phyloP scores from a whole-genome alignment of 352 stramenopile genomes.

The Phytophthora citrophthora region DNA sequence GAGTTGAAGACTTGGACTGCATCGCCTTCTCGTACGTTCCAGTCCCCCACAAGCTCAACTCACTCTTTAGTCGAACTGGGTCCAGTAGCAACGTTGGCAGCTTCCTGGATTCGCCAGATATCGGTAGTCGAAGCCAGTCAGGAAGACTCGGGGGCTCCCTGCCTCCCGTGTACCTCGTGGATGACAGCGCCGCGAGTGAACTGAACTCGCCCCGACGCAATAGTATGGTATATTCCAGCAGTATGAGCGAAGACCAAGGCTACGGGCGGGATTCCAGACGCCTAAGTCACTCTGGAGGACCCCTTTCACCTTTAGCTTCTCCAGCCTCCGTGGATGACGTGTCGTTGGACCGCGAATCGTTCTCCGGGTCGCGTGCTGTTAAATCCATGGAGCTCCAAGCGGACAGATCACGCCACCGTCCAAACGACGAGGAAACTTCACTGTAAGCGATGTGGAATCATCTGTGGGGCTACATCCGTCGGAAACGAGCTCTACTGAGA shows the following conservation, averaged over 20 bases:
- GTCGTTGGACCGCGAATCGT: slow-evolving; percentile 20
- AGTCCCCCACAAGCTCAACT: slow-evolving; percentile 74
- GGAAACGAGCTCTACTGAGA: slow-evolving; percentile 57
- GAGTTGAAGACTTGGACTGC: slow-evolving; percentile 86
- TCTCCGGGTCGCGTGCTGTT: slow-evolving; percentile 8
- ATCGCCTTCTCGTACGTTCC: slow-evolving; percentile 86
- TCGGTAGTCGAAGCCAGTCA: slow-evolving; percentile 10
- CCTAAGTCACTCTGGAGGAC: slow-evolving; percentile 27
- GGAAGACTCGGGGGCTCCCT: slow-evolving; percentile 35
- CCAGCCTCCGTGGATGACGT: slow-evolving; percentile 36
- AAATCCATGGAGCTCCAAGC: slow-evolving; percentile 33
- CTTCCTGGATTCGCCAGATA: slow-evolving; percentile 24
- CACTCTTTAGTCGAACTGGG: slow-evolving; percentile 46
- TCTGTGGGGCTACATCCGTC: slow-evolving; percentile 57
- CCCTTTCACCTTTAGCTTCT: slow-evolving; percentile 34
- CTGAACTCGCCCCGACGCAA: slow-evolving; percentile 39
- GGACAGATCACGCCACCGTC: slow-evolving; percentile 34
- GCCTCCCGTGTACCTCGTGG: slow-evolving; percentile 83
- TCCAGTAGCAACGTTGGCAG: slow-evolving; percentile 22
- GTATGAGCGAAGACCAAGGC: slow-evolving; percentile 40
- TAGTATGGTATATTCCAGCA: slow-evolving; percentile 39
- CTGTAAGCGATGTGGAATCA: slow-evolving; percentile 60
- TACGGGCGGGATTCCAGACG: slow-evolving; percentile 17
- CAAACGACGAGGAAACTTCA: slow-evolving; percentile 30
- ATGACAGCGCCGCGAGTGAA: slow-evolving; percentile 67